Conservation (phyloP, 179 eudicot genomes). For the Nepenthes alata region DNA sequence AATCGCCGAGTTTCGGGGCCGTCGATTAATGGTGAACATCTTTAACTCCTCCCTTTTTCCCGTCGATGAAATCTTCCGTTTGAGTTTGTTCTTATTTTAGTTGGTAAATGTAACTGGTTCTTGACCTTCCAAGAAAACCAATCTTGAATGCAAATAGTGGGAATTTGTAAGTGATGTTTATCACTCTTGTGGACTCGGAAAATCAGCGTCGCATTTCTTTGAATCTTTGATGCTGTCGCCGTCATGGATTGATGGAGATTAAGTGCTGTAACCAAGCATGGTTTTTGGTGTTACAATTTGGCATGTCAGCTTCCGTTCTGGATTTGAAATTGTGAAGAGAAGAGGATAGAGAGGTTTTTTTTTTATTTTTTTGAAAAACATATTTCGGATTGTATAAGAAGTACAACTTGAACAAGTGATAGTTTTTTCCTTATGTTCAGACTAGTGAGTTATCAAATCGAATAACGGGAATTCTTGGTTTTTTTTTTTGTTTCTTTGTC, state of each 20-base stretch:
- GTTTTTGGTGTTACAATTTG: neutral
- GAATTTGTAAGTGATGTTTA: no score
- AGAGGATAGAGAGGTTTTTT: neutral
- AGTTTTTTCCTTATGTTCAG: neutral
- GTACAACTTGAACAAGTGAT: neutral
- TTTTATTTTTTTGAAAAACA: neutral
- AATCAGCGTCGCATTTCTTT: neutral
- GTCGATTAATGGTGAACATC: conserved; percentile 1
- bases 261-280: no score
- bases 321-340: neutral
- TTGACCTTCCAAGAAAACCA: neutral
- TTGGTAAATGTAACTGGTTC: neutral
- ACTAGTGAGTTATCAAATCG: neutral
- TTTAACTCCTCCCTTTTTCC: neutral
- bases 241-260: no score
- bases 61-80: neutral
- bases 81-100: neutral
- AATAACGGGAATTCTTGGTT: neutral
- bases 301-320: neutral
- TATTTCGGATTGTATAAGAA: no score
- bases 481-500: neutral
- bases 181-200: no score
- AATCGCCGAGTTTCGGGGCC: conserved; percentile 16
- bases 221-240: neutral
- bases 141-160: no score